phyloP scores from a whole-genome alignment of 352 stramenopile species.

The Pythium diclinum region DNA sequence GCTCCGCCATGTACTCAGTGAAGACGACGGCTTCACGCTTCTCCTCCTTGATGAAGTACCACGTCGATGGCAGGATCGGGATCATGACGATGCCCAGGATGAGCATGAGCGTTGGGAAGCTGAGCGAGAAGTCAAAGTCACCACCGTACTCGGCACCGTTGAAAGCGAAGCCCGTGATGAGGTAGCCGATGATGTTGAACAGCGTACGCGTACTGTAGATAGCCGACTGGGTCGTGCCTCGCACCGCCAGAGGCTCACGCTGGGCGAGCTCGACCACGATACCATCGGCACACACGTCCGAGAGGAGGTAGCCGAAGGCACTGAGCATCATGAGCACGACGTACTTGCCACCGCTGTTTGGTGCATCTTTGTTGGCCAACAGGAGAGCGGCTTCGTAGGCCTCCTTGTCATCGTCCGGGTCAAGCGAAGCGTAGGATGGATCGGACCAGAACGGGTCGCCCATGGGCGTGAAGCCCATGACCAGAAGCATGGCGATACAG shows the following conservation, averaged over 20 bases:
- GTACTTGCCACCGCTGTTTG: constrained; percentile 28
- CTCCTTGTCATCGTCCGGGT: constrained; percentile 6
- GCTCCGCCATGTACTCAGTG: constrained; percentile 11
- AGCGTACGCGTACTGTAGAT: constrained; percentile 31
- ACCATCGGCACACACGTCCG: constrained; percentile 34
- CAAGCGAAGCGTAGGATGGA: constrained; percentile 9
- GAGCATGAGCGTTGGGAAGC: constrained; percentile 30
- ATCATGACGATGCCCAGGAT: constrained; percentile 18
- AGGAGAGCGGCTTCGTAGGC: background rate
- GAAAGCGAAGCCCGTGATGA: constrained; percentile 28
- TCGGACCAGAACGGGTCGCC: constrained; percentile 27
- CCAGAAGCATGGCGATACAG: constrained; percentile 27
- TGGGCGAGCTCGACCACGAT: constrained; percentile 38
- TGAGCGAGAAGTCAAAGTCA: constrained; percentile 26
- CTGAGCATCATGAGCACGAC: constrained; percentile 37
- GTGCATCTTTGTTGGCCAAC: constrained; percentile 20
- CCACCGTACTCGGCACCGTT: constrained; percentile 33
- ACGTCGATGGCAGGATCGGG: constrained; percentile 29
- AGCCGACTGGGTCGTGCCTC: constrained; percentile 32
- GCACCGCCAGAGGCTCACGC: constrained; percentile 30
- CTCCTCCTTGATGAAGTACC: constrained; percentile 31
- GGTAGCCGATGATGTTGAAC: constrained; percentile 22
- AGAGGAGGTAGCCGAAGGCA: constrained; percentile 37
- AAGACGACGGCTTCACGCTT: constrained; percentile 3
- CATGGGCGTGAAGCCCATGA: constrained; percentile 31